Conservation (phyloP, 768 basidiomycete species). For the Suillus tomentosus region DNA sequence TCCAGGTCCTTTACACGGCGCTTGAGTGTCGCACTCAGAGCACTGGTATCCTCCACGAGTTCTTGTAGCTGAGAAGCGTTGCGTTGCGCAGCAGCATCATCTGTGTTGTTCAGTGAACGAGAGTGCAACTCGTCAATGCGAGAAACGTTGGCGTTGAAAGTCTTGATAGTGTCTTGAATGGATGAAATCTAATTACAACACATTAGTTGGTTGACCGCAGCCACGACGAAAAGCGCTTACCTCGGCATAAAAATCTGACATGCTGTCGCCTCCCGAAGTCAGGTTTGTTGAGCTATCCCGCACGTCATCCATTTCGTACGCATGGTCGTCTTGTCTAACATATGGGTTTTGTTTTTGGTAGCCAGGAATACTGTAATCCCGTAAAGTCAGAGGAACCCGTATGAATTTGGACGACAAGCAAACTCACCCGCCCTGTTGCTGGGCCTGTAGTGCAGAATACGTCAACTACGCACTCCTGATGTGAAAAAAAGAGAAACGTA, state of each 20-base stretch:
- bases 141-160: constrained; percentile 69
- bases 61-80: constrained; percentile 66
- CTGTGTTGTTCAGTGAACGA: constrained; percentile 73
- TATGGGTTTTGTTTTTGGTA: constrained; percentile 57
- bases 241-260: constrained; percentile 76
- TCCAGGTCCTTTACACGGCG: constrained; percentile 72
- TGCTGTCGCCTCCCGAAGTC: constrained; percentile 48
- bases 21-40: constrained; percentile 69
- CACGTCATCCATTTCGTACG: constrained; percentile 75
- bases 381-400: constrained; percentile 14
- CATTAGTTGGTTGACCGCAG: neutral
- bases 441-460: constrained; percentile 48
- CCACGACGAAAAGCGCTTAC: constrained; percentile 39
- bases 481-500: constrained; percentile 34
- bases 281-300: constrained; percentile 58
- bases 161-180: constrained; percentile 68
- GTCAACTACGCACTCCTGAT: constrained; percentile 11
- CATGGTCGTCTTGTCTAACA: constrained; percentile 56
- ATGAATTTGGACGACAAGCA: constrained; percentile 39
- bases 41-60: constrained; percentile 71
- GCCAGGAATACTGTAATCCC: constrained; percentile 31
- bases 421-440: constrained; percentile 58
- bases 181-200: constrained; percentile 60
- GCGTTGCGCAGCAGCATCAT: constrained; percentile 63
- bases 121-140: constrained; percentile 75